phyloP scores from a whole-genome alignment of 106 monocot genomes.

The Apostasia shenzhenica region DNA sequence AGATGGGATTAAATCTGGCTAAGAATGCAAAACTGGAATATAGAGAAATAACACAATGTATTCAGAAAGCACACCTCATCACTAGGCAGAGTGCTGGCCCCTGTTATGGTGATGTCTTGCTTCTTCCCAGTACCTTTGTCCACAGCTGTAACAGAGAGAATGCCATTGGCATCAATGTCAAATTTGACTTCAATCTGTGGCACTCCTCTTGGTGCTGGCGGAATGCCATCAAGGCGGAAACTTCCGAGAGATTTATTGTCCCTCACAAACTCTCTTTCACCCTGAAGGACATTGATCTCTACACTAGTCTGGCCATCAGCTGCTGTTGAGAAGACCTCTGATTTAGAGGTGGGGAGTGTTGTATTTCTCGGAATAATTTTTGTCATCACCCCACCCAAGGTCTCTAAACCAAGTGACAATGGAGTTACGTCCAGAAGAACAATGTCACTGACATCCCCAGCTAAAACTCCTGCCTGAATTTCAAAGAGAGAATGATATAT shows the following conservation, averaged over 20 bases:
- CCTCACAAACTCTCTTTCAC: constrained; percentile 86
- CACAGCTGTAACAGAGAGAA: constrained; percentile 72
- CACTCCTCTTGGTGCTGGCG: constrained; percentile 79
- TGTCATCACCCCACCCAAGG: constrained; percentile 93
- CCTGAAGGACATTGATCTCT: constrained; percentile 87
- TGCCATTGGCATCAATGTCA: constrained; percentile 92
- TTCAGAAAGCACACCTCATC: constrained; percentile 47
- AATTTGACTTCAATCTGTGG: constrained; percentile 94
- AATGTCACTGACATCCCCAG: constrained; percentile 90
- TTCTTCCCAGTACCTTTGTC: constrained; percentile 79
- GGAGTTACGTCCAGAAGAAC: constrained; percentile 88
- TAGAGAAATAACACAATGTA: no score
- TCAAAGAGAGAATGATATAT: background rate
- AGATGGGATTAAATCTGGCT: no score
- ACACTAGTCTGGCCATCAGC: constrained; percentile 91
- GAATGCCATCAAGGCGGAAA: constrained; percentile 88
- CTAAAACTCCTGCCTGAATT: constrained; percentile 75
- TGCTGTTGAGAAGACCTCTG: constrained; percentile 94
- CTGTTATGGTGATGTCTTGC: constrained; percentile 75
- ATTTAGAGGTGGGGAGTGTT: constrained; percentile 85
- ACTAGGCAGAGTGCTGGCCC: constrained; percentile 52
- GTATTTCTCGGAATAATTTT: constrained; percentile 93
- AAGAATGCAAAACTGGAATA: no score
- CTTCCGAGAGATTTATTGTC: constrained; percentile 89
- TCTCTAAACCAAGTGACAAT: constrained; percentile 76